A percentile compares a stretch with the other conserved stretches of the same genome.
Conservation (phyloP, 768 basidiomycete genomes). For the Boletus insuetus region DNA sequence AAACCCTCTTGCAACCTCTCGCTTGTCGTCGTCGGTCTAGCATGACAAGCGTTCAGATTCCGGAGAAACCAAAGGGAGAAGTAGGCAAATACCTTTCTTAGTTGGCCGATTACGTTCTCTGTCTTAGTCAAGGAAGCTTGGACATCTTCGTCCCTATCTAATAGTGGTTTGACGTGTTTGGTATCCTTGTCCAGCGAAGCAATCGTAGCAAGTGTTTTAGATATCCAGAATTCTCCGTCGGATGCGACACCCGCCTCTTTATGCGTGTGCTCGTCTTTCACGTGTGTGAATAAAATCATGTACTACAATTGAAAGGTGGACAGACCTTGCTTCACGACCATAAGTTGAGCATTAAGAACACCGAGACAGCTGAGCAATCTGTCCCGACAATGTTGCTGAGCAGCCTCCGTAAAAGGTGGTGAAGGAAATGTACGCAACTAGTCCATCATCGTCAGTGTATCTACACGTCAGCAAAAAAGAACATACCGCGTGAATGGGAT, state of each 20-base stretch:
- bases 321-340: conserved; percentile 52
- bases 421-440: conserved; percentile 58
- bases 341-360: conserved; percentile 62
- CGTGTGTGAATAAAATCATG: neutral
- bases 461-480: neutral
- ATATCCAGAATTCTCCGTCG: conserved; percentile 79
- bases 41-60: neutral
- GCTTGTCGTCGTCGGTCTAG: conserved; percentile 15
- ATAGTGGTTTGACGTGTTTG: conserved; percentile 60
- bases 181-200: conserved; percentile 56
- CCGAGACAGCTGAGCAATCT: conserved; percentile 73
- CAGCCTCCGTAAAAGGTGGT: conserved; percentile 70
- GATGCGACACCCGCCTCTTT: conserved; percentile 62
- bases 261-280: conserved; percentile 42
- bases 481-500: conserved; percentile 56
- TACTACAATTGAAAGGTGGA: neutral
- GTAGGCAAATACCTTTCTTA: conserved; percentile 42
- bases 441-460: neutral
- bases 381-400: conserved; percentile 63
- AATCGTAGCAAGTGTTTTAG: conserved; percentile 58
- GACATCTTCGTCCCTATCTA: conserved; percentile 56
- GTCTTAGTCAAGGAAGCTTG: conserved; percentile 45
- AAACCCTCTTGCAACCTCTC: conserved; percentile 52
- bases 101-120: conserved; percentile 37
- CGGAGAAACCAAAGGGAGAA: neutral